Evolutionary conservation across 1,284 basidiomycete species (phyloP).

Genomic region (Ganoderma boninense): DNA sequence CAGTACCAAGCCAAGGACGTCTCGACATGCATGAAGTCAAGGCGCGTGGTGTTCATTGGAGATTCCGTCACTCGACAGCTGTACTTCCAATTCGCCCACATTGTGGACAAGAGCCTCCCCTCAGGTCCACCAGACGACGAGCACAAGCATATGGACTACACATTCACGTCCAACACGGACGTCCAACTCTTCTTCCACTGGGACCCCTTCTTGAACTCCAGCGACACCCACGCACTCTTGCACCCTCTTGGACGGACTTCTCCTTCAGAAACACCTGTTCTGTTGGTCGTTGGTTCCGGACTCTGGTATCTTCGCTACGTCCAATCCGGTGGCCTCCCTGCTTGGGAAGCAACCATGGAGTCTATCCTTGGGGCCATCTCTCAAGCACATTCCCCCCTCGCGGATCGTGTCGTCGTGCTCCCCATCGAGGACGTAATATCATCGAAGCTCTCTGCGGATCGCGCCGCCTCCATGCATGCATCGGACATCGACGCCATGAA

Average conservation of each 20-base stretch:
- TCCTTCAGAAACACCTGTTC: constrained; percentile 50
- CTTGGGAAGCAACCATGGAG: constrained; percentile 82
- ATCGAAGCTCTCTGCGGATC: constrained; percentile 68
- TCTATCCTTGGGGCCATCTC: constrained; percentile 61
- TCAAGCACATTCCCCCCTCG: constrained; percentile 49
- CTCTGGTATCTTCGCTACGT: constrained; percentile 88
- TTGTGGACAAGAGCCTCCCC: constrained; percentile 65
- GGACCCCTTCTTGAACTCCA: constrained; percentile 84
- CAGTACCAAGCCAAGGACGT: constrained; percentile 65
- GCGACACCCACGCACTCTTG: constrained; percentile 55
- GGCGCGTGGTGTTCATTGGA: constrained; percentile 80
- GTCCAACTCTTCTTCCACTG: constrained; percentile 76
- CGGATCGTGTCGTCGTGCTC: constrained; percentile 78
- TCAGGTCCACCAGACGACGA: constrained; percentile 61
- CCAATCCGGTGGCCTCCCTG: constrained; percentile 73
- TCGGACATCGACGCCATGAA: constrained; percentile 91
- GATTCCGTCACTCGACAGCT: constrained; percentile 85
- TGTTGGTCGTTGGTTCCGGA: constrained; percentile 86
- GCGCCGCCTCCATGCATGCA: constrained; percentile 72
- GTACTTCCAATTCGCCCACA: constrained; percentile 77
- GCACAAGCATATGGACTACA: constrained; percentile 75
- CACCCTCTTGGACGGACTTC: constrained; percentile 25
- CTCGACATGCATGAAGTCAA: constrained; percentile 58
- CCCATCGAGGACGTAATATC: constrained; percentile 76
- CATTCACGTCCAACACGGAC: constrained; percentile 52